Percentiles rank a stretch among this genome's conserved stretches.
Conservation (phyloP, 805 yeast species). For the Metschnikowia koreensis region DNA sequence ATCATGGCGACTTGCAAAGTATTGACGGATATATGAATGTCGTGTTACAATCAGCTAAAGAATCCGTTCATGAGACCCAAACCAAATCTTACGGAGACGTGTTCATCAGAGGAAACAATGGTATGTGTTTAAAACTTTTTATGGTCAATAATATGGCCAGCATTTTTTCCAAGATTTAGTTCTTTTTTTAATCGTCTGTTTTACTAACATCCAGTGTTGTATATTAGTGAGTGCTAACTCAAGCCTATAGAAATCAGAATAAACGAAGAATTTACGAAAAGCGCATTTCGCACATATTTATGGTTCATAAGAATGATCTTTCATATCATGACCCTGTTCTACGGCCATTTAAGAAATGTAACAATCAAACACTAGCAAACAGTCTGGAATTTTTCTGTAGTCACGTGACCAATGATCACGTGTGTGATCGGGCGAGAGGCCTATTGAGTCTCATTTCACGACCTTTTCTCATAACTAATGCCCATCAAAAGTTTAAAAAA, state of each 20-base stretch:
- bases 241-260: background rate
- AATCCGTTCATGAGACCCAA: conserved; percentile 49
- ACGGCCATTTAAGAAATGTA: background rate
- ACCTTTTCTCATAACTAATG: no score
- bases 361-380: background rate
- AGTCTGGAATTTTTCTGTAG: background rate
- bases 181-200: background rate
- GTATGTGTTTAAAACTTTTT: conserved; percentile 40
- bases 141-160: background rate
- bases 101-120: conserved; percentile 84
- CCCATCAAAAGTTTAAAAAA: no score
- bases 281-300: background rate
- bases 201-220: conserved; percentile 40
- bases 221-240: conserved; percentile 33
- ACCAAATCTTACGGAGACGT: conserved; percentile 67
- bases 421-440: background rate
- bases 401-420: background rate
- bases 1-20: conserved; percentile 62
- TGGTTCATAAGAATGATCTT: no score
- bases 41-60: conserved; percentile 76
- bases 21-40: conserved; percentile 98
- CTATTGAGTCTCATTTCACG: no score
- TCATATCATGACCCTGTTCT: no score
- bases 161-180: background rate
- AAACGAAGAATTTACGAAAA: conserved; percentile 2